Conservation (phyloP, 495 filamentous ascomycete species). For the Penicillium coffeae region DNA sequence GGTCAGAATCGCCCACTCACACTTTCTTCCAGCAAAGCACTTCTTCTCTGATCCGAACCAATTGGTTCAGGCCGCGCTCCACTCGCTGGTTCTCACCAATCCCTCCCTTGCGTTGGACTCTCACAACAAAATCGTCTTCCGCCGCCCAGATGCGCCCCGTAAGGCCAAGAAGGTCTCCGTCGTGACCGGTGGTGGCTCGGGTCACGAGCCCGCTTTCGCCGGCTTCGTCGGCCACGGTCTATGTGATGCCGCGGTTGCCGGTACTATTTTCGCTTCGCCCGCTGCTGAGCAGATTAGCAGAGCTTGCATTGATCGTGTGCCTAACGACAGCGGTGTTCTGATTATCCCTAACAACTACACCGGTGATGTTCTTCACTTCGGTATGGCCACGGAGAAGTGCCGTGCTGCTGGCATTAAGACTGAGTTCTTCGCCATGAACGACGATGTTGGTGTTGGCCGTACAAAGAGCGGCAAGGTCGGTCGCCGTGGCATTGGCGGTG, state of each 20-base stretch:
- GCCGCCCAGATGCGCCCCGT: conserved; percentile 52
- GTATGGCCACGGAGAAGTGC: conserved; percentile 90
- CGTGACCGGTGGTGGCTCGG: conserved; percentile 85
- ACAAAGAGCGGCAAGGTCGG: conserved; percentile 84
- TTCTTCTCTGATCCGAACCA: conserved; percentile 84
- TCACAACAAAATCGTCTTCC: conserved; percentile 83
- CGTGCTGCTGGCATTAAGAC: conserved; percentile 73
- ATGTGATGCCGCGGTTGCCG: conserved; percentile 82
- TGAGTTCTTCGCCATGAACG: conserved; percentile 93
- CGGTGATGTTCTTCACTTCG: conserved; percentile 88
- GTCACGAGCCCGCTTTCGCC: conserved; percentile 89
- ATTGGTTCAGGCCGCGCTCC: conserved; percentile 74
- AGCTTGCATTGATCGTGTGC: conserved; percentile 68
- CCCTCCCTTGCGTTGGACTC: conserved; percentile 76
- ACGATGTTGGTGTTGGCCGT: conserved; percentile 90
- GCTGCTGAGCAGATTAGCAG: conserved; percentile 80
- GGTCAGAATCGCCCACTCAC: conserved; percentile 1
- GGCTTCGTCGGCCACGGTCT: conserved; percentile 68
- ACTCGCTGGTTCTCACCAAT: conserved; percentile 76
- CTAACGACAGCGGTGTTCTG: conserved; percentile 68
- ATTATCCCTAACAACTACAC: conserved; percentile 67
- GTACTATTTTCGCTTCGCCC: conserved; percentile 90
- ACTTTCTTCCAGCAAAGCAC: conserved; percentile 60
- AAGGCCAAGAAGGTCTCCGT: conserved; percentile 64
- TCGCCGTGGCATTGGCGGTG: conserved; percentile 85